Evolutionary conservation across 495 filamentous ascomycete species (phyloP).

Genomic region (Astrocystis sublimbata): DNA sequence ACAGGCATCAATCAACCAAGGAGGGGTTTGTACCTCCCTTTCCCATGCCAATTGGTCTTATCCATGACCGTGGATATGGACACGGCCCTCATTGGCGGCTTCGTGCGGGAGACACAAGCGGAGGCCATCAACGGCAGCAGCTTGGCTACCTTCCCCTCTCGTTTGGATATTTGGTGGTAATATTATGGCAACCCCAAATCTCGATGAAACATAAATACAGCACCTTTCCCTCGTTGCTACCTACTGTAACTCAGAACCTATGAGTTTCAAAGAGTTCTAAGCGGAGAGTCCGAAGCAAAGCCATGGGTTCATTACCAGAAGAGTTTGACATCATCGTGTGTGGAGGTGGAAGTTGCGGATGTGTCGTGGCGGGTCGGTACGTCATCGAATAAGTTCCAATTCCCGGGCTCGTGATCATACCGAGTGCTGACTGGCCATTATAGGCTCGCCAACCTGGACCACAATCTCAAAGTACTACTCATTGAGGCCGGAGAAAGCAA

Average conservation of each 20-base stretch:
- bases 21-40: conserved; percentile 18
- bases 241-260: conserved; percentile 18
- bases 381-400: not conserved
- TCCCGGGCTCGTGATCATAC: too few relatives aligned
- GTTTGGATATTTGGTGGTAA: conserved; percentile 24
- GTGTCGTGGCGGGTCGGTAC: conserved; percentile 71
- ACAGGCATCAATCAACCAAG: conserved; percentile 22
- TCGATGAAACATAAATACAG: conserved; percentile 29
- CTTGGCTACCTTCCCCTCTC: conserved; percentile 24
- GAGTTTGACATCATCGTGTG: conserved; percentile 86
- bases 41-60: conserved; percentile 14
- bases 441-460: conserved; percentile 77
- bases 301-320: conserved; percentile 54
- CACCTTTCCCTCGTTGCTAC: conserved; percentile 20
- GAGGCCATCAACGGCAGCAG: conserved; percentile 9
- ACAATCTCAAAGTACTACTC: conserved; percentile 75
- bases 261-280: not conserved
- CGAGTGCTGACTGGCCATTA: conserved; percentile 12
- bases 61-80: conserved; percentile 2
- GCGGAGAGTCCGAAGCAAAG: conserved; percentile 20
- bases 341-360: conserved; percentile 70
- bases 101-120: conserved; percentile 3
- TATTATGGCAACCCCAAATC: not conserved
- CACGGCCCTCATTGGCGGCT: conserved; percentile 21
- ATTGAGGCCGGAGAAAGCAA: conserved; percentile 81